phyloP scores from a whole-genome alignment of 2,329 filamentous ascomycete species.

The Berkeleyomyces basicola region DNA sequence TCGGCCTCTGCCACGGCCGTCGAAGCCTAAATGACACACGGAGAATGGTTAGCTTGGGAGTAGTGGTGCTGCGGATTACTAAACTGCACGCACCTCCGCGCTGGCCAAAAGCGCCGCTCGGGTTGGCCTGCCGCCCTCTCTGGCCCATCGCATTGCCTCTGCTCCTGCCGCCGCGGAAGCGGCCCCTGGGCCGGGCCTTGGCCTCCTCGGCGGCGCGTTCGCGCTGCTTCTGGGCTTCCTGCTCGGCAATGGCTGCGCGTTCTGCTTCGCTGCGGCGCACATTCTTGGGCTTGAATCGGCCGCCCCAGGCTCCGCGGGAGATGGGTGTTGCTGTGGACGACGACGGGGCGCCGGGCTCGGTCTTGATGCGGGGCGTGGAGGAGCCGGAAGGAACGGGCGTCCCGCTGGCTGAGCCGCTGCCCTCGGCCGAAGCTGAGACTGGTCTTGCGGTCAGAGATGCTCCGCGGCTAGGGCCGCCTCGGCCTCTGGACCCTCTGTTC shows the following conservation, averaged over 20 bases:
- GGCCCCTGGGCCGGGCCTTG: conserved; percentile 23
- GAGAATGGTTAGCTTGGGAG: not conserved
- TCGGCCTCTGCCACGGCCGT: conserved; percentile 11
- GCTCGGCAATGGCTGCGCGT: conserved; percentile 29
- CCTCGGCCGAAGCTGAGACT: not conserved
- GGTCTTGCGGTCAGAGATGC: conserved; percentile 9
- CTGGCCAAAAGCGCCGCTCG: conserved; percentile 15
- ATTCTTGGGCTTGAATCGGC: conserved; percentile 32
- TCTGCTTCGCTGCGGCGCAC: conserved; percentile 34
- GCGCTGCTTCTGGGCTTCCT: conserved; percentile 27
- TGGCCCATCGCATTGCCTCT: conserved; percentile 29
- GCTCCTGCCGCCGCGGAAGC: conserved; percentile 27
- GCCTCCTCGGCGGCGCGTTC: conserved; percentile 26
- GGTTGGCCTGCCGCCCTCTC: conserved; percentile 22
- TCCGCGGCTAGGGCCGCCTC: conserved; percentile 8
- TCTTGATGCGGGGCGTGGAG: conserved; percentile 6
- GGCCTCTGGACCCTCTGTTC: conserved; percentile 6
- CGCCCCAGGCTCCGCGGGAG: conserved; percentile 17
- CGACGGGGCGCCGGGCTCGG: not conserved
- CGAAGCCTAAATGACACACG: not conserved
- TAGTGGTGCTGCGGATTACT: not conserved
- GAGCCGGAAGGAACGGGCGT: not conserved
- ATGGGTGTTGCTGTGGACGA: not conserved
- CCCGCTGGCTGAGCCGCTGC: not conserved
- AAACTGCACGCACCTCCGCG: conserved; percentile 16